These are phyloP conservation scores for Thielaviopsis cerberus DNA, from an alignment of 2,329 filamentous ascomycete species.

Conservation along the genomic window DNA sequence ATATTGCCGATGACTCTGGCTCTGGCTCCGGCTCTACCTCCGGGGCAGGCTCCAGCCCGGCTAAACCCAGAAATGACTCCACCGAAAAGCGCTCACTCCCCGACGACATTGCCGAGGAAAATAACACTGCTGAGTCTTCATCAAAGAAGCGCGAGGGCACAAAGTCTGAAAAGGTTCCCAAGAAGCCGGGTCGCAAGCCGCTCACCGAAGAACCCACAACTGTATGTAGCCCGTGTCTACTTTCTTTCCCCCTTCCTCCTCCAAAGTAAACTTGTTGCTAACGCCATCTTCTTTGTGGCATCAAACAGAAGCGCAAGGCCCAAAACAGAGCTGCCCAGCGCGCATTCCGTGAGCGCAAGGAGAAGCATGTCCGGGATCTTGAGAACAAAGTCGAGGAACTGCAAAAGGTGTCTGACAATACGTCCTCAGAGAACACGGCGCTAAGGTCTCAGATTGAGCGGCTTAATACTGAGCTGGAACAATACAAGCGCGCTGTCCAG, in stretches of 20 bases:
- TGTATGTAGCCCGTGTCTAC: constrained; percentile 37
- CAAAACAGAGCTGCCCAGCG: constrained; percentile 86
- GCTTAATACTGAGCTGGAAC: constrained; percentile 64
- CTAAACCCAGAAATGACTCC: constrained; percentile 18
- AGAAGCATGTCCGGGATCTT: constrained; percentile 72
- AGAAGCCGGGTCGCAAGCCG: constrained; percentile 93
- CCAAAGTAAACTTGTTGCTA: background rate
- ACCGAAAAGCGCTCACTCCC: constrained; percentile 57
- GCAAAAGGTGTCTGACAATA: constrained; percentile 64
- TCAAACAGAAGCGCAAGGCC: constrained; percentile 71
- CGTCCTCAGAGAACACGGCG: constrained; percentile 69
- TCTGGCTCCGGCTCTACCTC: background rate
- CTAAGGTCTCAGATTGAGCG: constrained; percentile 78
- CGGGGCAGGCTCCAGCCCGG: background rate
- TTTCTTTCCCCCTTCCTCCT: background rate
- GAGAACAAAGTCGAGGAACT: constrained; percentile 60
- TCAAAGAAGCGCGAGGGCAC: constrained; percentile 23
- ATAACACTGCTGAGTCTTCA: constrained; percentile 18
- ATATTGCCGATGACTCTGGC: background rate
- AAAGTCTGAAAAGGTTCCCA: constrained; percentile 72
- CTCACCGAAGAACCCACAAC: constrained; percentile 89
- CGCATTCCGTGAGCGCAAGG: constrained; percentile 85
- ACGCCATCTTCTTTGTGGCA: background rate
- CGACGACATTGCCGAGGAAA: constrained; percentile 46
- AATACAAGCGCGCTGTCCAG: constrained; percentile 76